Evolutionary conservation across 2,329 filamentous ascomycete genomes (phyloP), one percentile per base, ranked within the genome.

Genomic region (Xylariaceae sp.): DNA sequence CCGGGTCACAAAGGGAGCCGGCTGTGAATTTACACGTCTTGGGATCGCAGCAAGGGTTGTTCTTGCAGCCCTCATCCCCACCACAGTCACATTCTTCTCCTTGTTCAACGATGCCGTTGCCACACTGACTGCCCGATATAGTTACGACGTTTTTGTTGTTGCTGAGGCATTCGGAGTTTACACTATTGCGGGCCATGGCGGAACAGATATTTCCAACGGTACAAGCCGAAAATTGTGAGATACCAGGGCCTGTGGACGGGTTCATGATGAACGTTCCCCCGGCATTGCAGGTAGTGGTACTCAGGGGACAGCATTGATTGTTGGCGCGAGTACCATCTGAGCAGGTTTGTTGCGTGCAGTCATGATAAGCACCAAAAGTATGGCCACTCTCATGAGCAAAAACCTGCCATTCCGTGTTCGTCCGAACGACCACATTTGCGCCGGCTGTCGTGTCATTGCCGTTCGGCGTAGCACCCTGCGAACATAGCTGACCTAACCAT

Each of bases 31-130:
- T 90, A 83, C 94, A 99, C 0, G 94, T 97, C 2, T 75, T 82
- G 1, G 92, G 76, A 67, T 99, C 82, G 75, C 94, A 99, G 79
- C 94, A 99, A 11, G 73, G 70, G 75, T 97, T 94, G 68, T 80
- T 75, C 23, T 79, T 84, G 72, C 94, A 99, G 45, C 83, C 84
- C 11, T 78, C 74, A 11, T 79, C 76, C 57, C 93, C 93, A 63
- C 94, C 94, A 70, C 94, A 99, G 74, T 99, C 94, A 75, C 94
- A 99, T 56, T 99, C 89, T 75, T 99, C 94, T 64, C 91, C 94
- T 15, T 83, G 79, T 75, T 97, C 94, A 54, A 99, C 94, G 65
- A 99, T 97, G 56, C 94, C 94, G 74, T 99, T 99, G 59, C 94
- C 94, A 74, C 94, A 99, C 71, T 92, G 87, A 67, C 88, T 88